Base-by-base conservation (phyloP, 169 alveolate genomes). In the Toxoplasma gondii region DNA sequence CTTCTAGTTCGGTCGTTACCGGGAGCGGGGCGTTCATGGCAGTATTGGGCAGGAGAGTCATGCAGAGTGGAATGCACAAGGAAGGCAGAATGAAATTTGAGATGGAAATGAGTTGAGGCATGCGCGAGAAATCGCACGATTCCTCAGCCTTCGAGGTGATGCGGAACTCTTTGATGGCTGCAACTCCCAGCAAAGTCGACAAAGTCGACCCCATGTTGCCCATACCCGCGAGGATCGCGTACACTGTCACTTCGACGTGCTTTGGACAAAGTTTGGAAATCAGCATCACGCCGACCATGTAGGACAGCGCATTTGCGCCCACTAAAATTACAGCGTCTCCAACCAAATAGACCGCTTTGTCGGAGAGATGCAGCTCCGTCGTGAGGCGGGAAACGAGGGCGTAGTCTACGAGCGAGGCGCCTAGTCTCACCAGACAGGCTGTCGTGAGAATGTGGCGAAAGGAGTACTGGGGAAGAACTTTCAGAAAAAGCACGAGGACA, bases 21-120 rank as follows among this genome's bases (percentile, higher is more conserved):
- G 91, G n/a, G 31, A 64, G 80, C 49, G 91, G 49, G 39, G 49
- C 88, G 74, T 86, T 36, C 45, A 88, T 69, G 38, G 81, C 49
- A 7, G 34, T 34, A 34, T 70, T 27, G 43, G 95, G 95, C 41
- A 93, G 45, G 34, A 93, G 38, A 22, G 41, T 9, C 54, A 38
- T n/a, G 49, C 93, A 19, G 67, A 93, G 84, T 7, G 95, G 95
- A 7, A 93, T 29, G 64, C 58, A 34, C 82, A 93, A 93, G 83
- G 70, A n/a, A 16, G 95, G 95, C 64, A 93, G 64, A 38, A 93
- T n/a, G 43, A 58, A 49, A 44, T 93, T 93, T 2, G 88, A 34
- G 44, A 88, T 10, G 58, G 86, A 44, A 29, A 93, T 87, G 44
- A 93, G 81, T 19, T 38, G 39, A 10, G 95, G 93, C 64, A 93